Conservation (phyloP, 2,329 filamentous ascomycete genomes). For the Chaetomiaceae sp. region DNA sequence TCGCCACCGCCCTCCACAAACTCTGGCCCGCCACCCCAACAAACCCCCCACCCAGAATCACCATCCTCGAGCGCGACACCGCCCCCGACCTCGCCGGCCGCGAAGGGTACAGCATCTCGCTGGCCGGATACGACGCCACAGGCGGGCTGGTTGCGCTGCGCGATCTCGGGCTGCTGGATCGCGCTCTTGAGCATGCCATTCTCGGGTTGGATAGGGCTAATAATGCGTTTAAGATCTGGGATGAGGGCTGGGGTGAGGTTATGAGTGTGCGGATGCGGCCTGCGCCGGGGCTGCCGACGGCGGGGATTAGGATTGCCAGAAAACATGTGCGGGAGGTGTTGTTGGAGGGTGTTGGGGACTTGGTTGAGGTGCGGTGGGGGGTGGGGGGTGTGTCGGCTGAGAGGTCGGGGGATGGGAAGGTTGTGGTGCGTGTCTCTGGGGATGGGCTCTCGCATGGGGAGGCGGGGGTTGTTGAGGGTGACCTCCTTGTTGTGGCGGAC, state of each 20-base stretch:
- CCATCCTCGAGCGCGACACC: conserved; percentile 40
- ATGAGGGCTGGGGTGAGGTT: conserved; percentile 33
- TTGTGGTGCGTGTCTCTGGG: conserved; percentile 1
- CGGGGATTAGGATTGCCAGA: conserved; percentile 35
- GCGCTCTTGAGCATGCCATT: conserved; percentile 30
- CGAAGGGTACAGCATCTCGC: conserved; percentile 37
- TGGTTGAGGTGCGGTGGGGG: conserved; percentile 17
- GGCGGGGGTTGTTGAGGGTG: conserved; percentile 30
- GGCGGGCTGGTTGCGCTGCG: conserved; percentile 36
- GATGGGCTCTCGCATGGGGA: neutral
- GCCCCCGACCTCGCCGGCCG: conserved; percentile 26
- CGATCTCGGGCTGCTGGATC: conserved; percentile 37
- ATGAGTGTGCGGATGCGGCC: conserved; percentile 31
- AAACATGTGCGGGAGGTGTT: conserved; percentile 34
- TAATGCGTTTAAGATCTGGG: conserved; percentile 39
- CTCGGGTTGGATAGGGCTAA: conserved; percentile 25
- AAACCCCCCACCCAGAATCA: conserved; percentile 31
- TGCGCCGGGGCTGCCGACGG: conserved; percentile 32
- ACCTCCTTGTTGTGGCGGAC: conserved; percentile 43
- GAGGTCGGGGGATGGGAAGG: conserved; percentile 6
- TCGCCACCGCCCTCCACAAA: conserved; percentile 37
- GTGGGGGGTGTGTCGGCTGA: conserved; percentile 4
- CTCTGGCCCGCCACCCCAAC: conserved; percentile 32
- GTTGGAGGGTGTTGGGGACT: conserved; percentile 23
- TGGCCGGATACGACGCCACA: conserved; percentile 33